Percentiles rank a stretch among this genome's conserved stretches.
Conservation (phyloP, 768 basidiomycete species). For the Lactarius quietus region DNA sequence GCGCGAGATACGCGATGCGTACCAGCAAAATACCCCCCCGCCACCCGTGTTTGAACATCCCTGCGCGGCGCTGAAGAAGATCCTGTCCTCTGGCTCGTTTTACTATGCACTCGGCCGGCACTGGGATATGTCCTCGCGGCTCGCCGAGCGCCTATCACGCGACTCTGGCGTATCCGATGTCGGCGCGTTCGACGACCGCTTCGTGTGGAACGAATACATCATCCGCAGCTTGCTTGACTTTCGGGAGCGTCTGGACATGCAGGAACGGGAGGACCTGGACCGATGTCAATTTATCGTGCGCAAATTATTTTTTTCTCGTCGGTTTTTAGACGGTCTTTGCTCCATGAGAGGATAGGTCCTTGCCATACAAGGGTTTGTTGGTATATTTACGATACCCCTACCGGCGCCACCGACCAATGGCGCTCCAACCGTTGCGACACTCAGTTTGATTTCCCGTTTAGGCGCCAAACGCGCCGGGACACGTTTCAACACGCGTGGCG, state of each 20-base stretch:
- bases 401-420: constrained; percentile 65
- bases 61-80: constrained; percentile 84
- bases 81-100: constrained; percentile 87
- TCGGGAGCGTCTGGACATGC: constrained; percentile 66
- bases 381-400: too few species aligned
- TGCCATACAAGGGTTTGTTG: too few species aligned
- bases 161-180: constrained; percentile 46
- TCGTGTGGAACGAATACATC: constrained; percentile 95
- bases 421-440: constrained; percentile 65
- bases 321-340: constrained; percentile 4
- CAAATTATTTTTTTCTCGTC: constrained; percentile 22
- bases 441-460: constrained; percentile 81
- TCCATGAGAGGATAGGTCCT: too few species aligned
- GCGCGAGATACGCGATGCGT: constrained; percentile 44
- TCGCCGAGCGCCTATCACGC: constrained; percentile 64
- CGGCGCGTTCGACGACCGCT: constrained; percentile 73
- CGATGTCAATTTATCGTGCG: constrained; percentile 79
- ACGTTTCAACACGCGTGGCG: constrained; percentile 93
- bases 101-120: constrained; percentile 81
- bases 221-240: constrained; percentile 86
- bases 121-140: constrained; percentile 88
- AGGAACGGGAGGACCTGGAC: constrained; percentile 74
- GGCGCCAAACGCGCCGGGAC: constrained; percentile 97
- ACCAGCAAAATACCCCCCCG: constrained; percentile 36
- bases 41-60: constrained; percentile 81